Evolutionary conservation across 768 basidiomycete genomes (phyloP).

Genomic region (Mycena alexandri): DNA sequence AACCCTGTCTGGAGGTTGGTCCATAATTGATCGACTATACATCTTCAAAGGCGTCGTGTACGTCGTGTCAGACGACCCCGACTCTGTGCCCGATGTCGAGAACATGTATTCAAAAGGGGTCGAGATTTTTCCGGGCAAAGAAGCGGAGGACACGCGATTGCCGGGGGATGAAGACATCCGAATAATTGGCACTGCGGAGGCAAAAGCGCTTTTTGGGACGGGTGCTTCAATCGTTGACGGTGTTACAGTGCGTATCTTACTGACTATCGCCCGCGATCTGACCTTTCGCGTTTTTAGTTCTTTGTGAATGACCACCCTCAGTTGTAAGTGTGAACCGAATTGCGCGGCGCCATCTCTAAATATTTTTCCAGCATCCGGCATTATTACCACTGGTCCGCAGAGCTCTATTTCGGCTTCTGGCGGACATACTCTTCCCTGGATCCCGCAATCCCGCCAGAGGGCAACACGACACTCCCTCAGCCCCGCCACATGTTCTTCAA

Average conservation of each 20-base stretch:
- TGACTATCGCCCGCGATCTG: neutral
- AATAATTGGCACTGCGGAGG: conserved; percentile 77
- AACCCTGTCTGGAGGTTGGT: conserved; percentile 27
- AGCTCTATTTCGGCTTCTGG: conserved; percentile 94
- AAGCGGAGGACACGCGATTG: conserved; percentile 59
- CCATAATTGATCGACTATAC: conserved; percentile 29
- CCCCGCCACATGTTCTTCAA: conserved; percentile 83
- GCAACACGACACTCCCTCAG: conserved; percentile 79
- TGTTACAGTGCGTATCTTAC: conserved; percentile 63
- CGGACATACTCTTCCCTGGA: conserved; percentile 89
- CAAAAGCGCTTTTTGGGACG: conserved; percentile 75
- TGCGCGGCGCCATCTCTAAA: conserved; percentile 1
- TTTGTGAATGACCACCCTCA: conserved; percentile 88
- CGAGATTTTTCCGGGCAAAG: conserved; percentile 59
- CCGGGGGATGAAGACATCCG: conserved; percentile 72
- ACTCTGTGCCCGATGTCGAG: conserved; percentile 54
- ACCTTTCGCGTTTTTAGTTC: conserved; percentile 61
- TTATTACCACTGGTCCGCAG: conserved; percentile 95
- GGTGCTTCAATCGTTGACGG: conserved; percentile 82
- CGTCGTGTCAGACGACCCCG: conserved; percentile 29
- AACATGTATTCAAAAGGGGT: conserved; percentile 66
- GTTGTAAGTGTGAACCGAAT: conserved; percentile 66
- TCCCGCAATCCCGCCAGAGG: conserved; percentile 70
- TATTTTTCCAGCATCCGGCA: conserved; percentile 76
- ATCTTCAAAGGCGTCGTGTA: conserved; percentile 34